Conservation (phyloP, 371 early-diverging fungal species). For the Lichtheimia ramosa region DNA sequence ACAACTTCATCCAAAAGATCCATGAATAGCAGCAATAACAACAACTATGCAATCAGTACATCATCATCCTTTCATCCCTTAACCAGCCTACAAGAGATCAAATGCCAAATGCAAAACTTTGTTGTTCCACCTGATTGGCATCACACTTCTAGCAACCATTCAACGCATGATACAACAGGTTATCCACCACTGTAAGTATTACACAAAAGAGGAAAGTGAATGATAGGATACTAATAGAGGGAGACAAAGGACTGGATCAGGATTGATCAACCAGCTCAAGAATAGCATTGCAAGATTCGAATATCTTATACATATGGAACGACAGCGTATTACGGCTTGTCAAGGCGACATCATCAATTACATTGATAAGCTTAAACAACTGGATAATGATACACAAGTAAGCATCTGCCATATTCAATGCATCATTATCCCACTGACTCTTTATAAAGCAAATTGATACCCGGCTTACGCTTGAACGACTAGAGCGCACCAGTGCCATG, state of each 20-base stretch:
- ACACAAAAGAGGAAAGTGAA: not conserved
- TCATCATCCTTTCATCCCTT: not conserved
- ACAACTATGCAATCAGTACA: not conserved
- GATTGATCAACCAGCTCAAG: not conserved
- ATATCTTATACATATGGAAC: constrained; percentile 8
- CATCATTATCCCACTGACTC: not conserved
- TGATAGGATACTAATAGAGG: not conserved
- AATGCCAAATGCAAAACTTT: constrained; percentile 11
- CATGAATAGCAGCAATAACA: not conserved
- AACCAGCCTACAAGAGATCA: constrained; percentile 8
- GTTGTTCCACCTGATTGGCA: constrained; percentile 7
- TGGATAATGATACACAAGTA: constrained; percentile 9
- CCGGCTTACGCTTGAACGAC: not conserved
- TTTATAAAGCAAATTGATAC: constrained; percentile 4
- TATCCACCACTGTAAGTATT: not conserved
- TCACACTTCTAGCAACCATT: not conserved
- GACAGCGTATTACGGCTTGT: constrained; percentile 1
- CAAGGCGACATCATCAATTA: constrained; percentile 1
- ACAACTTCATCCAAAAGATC: not conserved
- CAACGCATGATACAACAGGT: not conserved
- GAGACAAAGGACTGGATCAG: not conserved
- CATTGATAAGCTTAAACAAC: constrained; percentile 1
- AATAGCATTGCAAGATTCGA: constrained; percentile 9
- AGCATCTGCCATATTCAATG: not conserved
- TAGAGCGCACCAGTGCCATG: not conserved